These are phyloP conservation scores for Penicillium macrosclerotiorum DNA, from an alignment of 495 filamentous ascomycete species.

Conservation along the genomic window DNA sequence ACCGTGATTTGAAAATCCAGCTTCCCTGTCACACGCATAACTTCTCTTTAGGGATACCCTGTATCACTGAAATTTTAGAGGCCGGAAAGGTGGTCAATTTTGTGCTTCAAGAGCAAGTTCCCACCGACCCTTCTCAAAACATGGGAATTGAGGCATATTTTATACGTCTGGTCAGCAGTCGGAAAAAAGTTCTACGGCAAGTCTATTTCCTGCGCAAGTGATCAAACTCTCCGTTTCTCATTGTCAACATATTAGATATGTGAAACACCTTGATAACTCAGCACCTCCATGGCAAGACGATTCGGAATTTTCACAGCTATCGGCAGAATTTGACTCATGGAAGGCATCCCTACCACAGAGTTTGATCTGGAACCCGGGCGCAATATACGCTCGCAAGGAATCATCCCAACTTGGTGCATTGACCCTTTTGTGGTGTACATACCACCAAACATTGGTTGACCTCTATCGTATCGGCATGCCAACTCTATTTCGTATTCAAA, in stretches of 20 bases:
- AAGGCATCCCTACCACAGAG: conserved; percentile 8
- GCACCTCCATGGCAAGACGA: conserved; percentile 12
- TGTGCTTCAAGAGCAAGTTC: conserved; percentile 2
- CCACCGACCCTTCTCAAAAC: conserved; percentile 10
- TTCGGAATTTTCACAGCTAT: conserved; percentile 13
- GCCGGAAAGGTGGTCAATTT: conserved; percentile 7
- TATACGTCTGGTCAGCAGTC: conserved; percentile 18
- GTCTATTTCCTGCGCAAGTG: background rate
- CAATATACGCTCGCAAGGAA: conserved; percentile 19
- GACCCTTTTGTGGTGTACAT: conserved; percentile 18
- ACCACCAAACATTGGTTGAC: conserved; percentile 18
- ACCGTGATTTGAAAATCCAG: conserved; percentile 25
- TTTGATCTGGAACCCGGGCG: conserved; percentile 6
- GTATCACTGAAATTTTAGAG: conserved; percentile 17
- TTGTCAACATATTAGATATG: conserved; percentile 6
- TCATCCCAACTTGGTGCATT: conserved; percentile 16
- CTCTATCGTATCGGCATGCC: conserved; percentile 22
- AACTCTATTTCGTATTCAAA: conserved; percentile 11
- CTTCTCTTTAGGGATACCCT: conserved; percentile 11
- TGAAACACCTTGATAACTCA: conserved; percentile 15
- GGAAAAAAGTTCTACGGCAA: conserved; percentile 17
- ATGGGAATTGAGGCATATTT: conserved; percentile 21
- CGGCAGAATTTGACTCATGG: conserved; percentile 14
- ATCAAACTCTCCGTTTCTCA: background rate
- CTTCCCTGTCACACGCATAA: conserved; percentile 23